Evolutionary conservation across 192 early-diverging fungal genomes (phyloP), one percentile per base, ranked within the genome.

Genomic region (Dispira parvispora): DNA sequence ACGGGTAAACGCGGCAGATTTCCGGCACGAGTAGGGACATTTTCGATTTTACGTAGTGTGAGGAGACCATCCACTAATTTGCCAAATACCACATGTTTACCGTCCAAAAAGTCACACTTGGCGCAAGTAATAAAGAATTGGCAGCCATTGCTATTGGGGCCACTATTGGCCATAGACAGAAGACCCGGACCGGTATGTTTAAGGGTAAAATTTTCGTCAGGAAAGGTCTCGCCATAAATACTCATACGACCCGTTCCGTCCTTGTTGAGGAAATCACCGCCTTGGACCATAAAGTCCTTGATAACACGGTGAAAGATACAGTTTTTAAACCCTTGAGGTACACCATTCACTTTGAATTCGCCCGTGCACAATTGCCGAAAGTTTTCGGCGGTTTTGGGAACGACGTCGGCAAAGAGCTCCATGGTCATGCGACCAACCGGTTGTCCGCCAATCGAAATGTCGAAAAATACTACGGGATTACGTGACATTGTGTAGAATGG

Each of bases 41-140:
- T 92, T 70, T 95, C 92, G 63, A 95, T 91, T 73, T 92, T 92
- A 43, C 92, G 75, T n/a, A 95, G 67, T 0, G 88, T 91, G 65
- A 95, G 71, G 20, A 95, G 73, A 20, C 90, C 90, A 68, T 95
- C 92, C 45, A 89, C 74, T 8, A 95, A 70, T 21, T 82, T 77
- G 20, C 92, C 89, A 80, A 91, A 91, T 3, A 90, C 88, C 47
- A 91, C 89, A 65, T 94, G 90, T 71, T 91, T 91, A 25, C 82
- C 84, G 62, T 94, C 90, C 71, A 95, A 70, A 65, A 85, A 95
- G 42, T 90, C 87, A 62, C 82, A 84, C 62, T 87, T 87, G 25
- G 82, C 85, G 63, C 88, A 90, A 1, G 92, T 95, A 38, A 95
- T 89, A 60, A 95, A 95, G 68, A 95, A 95, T 77, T 90, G 87